A percentile compares a stretch with the other conserved stretches of the same genome.
phyloP scores from a whole-genome alignment of 768 basidiomycete species.

The Termitomyces sp. region DNA sequence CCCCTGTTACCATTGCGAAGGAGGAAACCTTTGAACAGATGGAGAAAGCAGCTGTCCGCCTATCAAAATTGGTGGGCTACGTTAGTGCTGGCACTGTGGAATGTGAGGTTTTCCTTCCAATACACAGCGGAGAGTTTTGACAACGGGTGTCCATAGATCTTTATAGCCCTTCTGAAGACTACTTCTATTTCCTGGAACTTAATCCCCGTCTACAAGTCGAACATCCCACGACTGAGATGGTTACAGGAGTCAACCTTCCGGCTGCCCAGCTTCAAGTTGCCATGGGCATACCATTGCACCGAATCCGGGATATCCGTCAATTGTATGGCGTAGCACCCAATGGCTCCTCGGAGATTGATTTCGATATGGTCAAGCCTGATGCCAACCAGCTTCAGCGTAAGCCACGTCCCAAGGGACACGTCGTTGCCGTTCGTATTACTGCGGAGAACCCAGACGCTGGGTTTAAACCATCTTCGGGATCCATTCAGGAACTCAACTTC shows the following conservation, averaged over 20 bases:
- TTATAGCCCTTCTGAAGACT: slow-evolving; percentile 89
- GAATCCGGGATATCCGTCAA: slow-evolving; percentile 92
- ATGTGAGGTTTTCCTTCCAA: slow-evolving; percentile 48
- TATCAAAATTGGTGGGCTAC: slow-evolving; percentile 98
- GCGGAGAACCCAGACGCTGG: slow-evolving; percentile 99
- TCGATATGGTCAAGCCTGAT: slow-evolving; percentile 89
- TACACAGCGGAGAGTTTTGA: slow-evolving; percentile 3
- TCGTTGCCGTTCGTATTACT: slow-evolving; percentile 98
- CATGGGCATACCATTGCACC: slow-evolving; percentile 96
- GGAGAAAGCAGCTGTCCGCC: slow-evolving; percentile 98
- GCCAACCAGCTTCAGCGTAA: slow-evolving; percentile 87
- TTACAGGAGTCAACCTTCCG: slow-evolving; percentile 96
- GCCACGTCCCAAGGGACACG: slow-evolving; percentile 95
- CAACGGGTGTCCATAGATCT: slow-evolving; percentile 53
- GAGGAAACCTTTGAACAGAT: slow-evolving; percentile 92
- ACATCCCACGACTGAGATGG: slow-evolving; percentile 99
- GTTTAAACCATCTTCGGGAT: slow-evolving; percentile 98
- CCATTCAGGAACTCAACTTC: slow-evolving; percentile 98
- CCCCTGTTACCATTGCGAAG: slow-evolving; percentile 95
- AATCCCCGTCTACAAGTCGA: slow-evolving; percentile 99
- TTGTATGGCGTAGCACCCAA: slow-evolving; percentile 93
- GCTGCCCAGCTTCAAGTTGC: slow-evolving; percentile 96
- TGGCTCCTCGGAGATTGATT: slow-evolving; percentile 90
- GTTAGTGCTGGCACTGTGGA: slow-evolving; percentile 98
- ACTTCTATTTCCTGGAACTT: slow-evolving; percentile 96